Evolutionary conservation across 2,329 filamentous ascomycete species (phyloP), one percentile per base, ranked within the genome.

Genomic region (Davidsoniella australis): DNA sequence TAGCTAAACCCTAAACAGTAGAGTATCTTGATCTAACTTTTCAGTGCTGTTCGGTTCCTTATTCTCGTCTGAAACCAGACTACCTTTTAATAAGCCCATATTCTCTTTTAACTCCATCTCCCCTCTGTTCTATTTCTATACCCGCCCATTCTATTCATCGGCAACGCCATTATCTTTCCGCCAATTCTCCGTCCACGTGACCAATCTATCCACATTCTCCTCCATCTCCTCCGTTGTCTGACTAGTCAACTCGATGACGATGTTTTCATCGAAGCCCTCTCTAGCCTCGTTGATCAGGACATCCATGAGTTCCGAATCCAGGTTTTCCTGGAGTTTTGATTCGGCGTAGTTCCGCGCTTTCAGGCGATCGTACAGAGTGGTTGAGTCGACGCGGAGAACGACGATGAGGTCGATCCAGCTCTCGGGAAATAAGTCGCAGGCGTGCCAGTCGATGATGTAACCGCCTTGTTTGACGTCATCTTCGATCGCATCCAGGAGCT

Each of bases 281-380:
- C 79, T 72, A 29, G 91, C 91, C 68, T 98, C 91, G 57, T 94
- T 82, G 17, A 94, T 69, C 50, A 98, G 68, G 23, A 96, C 85
- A 60, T 94, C 83, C 80, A 98, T 96, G 61, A 98, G 96, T 68
- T 98, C 91, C 26, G 85, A 83, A 64, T 98, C 91, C 53, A 98
- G 69, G 61, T 98, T 98, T 64, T 96, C 91, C 63, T 96, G 85
- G 41, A 98, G 69, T 64, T 98, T 98, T 54, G 75, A 72, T 60
- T 91, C 85, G 54, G 76, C 72, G 63, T 95, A 95, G 54, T 85
- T 82, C 81, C 88, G 75, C 40, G 75, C 75, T 48, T 74, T 76
- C 48, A 98, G 66, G 48, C 91, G 76, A 63, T 98, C 91, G 61
- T 91, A 96, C 2, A 94, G 73, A 12, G 82, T 69, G 17, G 75